Percentiles rank a stretch among this genome's conserved stretches.
Evolutionary conservation across 768 basidiomycete species (phyloP).

Genomic region (Russula brevipes): DNA sequence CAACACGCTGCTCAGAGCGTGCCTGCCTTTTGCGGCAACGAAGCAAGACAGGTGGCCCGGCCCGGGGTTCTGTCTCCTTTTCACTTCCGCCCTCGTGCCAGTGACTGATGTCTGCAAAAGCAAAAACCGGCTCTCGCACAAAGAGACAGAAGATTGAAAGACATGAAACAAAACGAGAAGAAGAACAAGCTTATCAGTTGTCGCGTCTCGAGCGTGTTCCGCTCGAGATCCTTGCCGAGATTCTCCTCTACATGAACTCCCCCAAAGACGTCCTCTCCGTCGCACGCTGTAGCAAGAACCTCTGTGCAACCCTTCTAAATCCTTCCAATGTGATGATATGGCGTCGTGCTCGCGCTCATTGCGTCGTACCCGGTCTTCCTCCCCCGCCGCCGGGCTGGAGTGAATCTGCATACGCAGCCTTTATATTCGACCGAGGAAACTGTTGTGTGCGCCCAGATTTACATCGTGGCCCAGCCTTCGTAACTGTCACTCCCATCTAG

Average conservation of each 20-base stretch:
- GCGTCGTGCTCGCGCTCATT: slow-evolving; percentile 45
- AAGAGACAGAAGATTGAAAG: slow-evolving; percentile 2
- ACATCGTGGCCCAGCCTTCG: neutral
- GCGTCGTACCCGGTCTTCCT: slow-evolving; percentile 36
- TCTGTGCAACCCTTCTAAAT: slow-evolving; percentile 47
- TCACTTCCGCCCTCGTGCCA: too few species aligned
- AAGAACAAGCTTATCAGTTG: neutral
- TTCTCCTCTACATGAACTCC: slow-evolving; percentile 49
- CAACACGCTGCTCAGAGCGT: too few species aligned
- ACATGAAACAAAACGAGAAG: neutral
- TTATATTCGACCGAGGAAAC: slow-evolving; percentile 52
- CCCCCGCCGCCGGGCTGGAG: slow-evolving; percentile 41
- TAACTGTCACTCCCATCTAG: neutral
- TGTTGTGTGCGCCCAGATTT: slow-evolving; percentile 45
- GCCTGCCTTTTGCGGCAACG: too few species aligned
- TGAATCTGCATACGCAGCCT: slow-evolving; percentile 59
- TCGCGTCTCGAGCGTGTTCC: slow-evolving; percentile 38
- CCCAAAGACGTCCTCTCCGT: slow-evolving; percentile 55
- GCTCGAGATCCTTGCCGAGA: slow-evolving; percentile 59
- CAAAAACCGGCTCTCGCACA: neutral
- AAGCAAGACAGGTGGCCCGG: too few species aligned
- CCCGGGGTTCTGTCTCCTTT: too few species aligned
- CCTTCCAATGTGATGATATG: slow-evolving; percentile 51
- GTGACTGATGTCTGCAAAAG: neutral
- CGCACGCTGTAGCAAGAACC: slow-evolving; percentile 50